These are phyloP conservation scores for Neodidymelliopsis sp. DNA, from an alignment of 2,329 filamentous ascomycete species.

Conservation along the genomic window DNA sequence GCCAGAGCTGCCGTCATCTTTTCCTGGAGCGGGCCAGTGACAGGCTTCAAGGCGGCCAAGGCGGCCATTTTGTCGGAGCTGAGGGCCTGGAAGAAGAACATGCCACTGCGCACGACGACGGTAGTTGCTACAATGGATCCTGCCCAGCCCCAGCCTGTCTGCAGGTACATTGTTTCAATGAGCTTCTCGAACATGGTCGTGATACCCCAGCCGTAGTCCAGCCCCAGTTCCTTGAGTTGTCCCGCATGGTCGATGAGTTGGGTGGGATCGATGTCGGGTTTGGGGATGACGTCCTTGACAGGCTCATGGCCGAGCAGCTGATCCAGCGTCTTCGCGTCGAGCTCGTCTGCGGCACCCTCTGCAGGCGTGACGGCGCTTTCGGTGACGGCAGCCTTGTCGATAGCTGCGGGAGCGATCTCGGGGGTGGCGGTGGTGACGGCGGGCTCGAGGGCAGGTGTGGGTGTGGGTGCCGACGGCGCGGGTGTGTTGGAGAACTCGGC, in stretches of 20 bases:
- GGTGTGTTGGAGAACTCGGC: constrained; percentile 32
- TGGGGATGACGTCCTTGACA: constrained; percentile 22
- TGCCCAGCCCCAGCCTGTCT: constrained; percentile 81
- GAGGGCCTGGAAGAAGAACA: constrained; percentile 68
- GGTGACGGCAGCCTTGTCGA: constrained; percentile 41
- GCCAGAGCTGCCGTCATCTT: constrained; percentile 58
- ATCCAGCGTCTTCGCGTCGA: constrained; percentile 29
- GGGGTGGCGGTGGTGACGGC: constrained; percentile 42
- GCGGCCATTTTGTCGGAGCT: constrained; percentile 69
- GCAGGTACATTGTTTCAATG: constrained; percentile 85
- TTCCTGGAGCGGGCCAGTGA: constrained; percentile 63
- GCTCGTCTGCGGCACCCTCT: constrained; percentile 13
- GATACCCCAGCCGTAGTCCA: constrained; percentile 87
- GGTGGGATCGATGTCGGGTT: constrained; percentile 50
- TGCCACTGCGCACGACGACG: constrained; percentile 66
- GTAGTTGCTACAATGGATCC: constrained; percentile 73
- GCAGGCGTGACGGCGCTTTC: constrained; percentile 24
- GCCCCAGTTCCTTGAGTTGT: constrained; percentile 80
- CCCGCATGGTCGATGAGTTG: constrained; percentile 78
- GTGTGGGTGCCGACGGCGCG: constrained; percentile 15
- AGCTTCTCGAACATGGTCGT: constrained; percentile 76
- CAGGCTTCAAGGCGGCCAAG: constrained; percentile 66
- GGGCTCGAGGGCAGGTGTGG: constrained; percentile 25
- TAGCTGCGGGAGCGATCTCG: constrained; percentile 46
- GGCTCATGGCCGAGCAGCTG: constrained; percentile 29